Evolutionary conservation across 805 yeast genomes (phyloP), one percentile per base, ranked within the genome.

Genomic region (Candida succiphila): DNA sequence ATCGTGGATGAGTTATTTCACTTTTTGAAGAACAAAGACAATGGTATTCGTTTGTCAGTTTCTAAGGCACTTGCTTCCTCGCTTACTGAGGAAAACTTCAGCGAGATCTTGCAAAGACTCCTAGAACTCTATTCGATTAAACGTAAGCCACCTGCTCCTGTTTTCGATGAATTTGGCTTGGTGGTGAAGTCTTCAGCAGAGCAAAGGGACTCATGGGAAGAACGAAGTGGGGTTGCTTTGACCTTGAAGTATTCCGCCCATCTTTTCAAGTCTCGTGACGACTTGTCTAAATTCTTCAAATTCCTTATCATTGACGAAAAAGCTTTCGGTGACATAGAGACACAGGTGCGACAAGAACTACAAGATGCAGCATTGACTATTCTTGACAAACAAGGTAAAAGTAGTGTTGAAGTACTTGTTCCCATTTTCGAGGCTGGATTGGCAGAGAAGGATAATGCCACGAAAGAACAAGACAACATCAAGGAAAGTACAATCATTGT

Each of bases 341-440:
- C 69, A 0, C 56, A 72, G 33, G 95, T 86, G 4, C 72, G 92
- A 34, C 82, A 77, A 40, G 94, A 83, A 49, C 67, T 87, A 52
- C 87, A 85, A 48, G 89, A 81, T 35, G 92, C 96, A n/a, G 97
- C 95, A 32, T 67, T 84, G 37, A 74, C 68, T 27, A 65, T 85
- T 23, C 75, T 92, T 34, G 68, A 76, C 27, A 48, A 52, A 1
- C 80, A 78, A 43, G 96, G 95, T 16, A 64, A 70, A 17, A 49
- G 57, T 4, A 64, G 68, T 35, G 79, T 87, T n/a, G 94, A 86
- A 50, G 58, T 62, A 2, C 65, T 92, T 45, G 76, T 87, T 44
- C 83, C 88, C 2, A 65, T 86, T n/a, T 84, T 92, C 46, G 96
- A 89, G 54, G 49, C 54, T 6, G 72, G 81, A 24, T 65, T 85